A percentile compares a stretch with the other conserved stretches of the same genome.
phyloP scores from a whole-genome alignment of 108 stramenopile genomes.

The Nitzschia sp. region DNA sequence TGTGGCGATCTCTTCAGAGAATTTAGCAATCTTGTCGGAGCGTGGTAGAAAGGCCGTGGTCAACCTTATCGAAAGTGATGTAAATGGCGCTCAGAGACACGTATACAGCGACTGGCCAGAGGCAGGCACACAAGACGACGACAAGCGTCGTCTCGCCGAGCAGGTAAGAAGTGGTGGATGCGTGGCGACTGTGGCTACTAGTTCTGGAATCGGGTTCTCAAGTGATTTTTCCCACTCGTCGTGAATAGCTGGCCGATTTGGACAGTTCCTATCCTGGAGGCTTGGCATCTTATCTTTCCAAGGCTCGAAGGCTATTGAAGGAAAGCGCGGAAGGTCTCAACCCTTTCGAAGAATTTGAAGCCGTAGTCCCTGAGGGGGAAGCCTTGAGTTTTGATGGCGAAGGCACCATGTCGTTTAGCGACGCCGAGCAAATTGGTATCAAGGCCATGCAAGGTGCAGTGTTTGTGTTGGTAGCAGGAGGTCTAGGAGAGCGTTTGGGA shows the following conservation, averaged over 20 bases:
- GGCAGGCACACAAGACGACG: constrained; percentile 76
- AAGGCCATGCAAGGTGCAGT: constrained; percentile 59
- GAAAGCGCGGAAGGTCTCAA: constrained; percentile 90
- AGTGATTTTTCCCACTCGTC: background rate
- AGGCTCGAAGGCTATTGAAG: constrained; percentile 83
- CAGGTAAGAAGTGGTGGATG: constrained; percentile 67
- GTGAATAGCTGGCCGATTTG: constrained; percentile 74
- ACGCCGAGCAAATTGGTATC: constrained; percentile 78
- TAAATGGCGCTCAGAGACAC: constrained; percentile 63
- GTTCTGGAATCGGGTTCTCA: background rate
- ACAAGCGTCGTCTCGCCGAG: constrained; percentile 68
- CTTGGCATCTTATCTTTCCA: constrained; percentile 84
- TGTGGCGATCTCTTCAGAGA: constrained; percentile 37
- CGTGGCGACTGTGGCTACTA: no score
- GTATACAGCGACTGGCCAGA: constrained; percentile 90
- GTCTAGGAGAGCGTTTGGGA: constrained; percentile 97
- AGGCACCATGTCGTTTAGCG: constrained; percentile 79
- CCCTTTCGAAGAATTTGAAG: constrained; percentile 94
- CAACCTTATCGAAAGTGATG: constrained; percentile 60
- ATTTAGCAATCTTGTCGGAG: constrained; percentile 66
- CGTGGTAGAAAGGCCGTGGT: constrained; percentile 63
- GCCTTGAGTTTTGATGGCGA: constrained; percentile 83
- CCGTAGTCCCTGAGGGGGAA: constrained; percentile 91
- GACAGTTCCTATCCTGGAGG: constrained; percentile 95
- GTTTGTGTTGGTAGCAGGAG: constrained; percentile 93